phyloP scores from a whole-genome alignment of 768 basidiomycete species.

The Coprinellus micaceus region DNA sequence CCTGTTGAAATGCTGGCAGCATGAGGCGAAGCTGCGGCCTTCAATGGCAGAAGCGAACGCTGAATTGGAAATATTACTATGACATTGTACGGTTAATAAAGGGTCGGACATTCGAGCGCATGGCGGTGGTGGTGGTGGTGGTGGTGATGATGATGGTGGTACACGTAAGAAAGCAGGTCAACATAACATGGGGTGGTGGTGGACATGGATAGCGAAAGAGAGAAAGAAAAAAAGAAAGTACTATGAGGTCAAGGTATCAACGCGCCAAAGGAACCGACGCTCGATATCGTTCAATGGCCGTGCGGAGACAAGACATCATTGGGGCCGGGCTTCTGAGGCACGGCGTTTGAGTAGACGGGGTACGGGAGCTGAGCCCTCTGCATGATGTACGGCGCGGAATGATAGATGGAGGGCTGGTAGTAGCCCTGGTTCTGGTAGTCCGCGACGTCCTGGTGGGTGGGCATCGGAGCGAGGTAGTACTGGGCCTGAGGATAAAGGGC shows the following conservation, averaged over 20 bases:
- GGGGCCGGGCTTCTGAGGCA: neutral
- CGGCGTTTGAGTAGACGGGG: neutral
- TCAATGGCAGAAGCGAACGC: slow-evolving; percentile 35
- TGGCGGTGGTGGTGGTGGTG: no score
- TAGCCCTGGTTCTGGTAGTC: slow-evolving; percentile 19
- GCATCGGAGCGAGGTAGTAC: slow-evolving; percentile 47
- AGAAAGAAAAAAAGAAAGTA: neutral
- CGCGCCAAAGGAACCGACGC: no score
- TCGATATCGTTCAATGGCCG: no score
- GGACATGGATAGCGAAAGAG: neutral
- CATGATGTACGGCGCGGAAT: neutral
- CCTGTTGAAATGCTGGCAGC: slow-evolving; percentile 46
- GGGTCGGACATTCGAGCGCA: no score
- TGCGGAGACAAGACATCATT: no score
- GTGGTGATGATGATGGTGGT: no score
- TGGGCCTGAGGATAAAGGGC: slow-evolving; percentile 47
- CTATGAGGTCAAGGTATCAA: neutral
- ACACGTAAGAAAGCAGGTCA: neutral
- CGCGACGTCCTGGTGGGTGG: slow-evolving; percentile 36
- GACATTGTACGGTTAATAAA: neutral
- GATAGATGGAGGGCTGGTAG: slow-evolving; percentile 18
- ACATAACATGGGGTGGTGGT: neutral
- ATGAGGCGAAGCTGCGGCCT: slow-evolving; percentile 35
- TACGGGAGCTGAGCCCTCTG: neutral
- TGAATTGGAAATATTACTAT: slow-evolving; percentile 5